Evolutionary conservation across 2,329 filamentous ascomycete species (phyloP).

Genomic region (Calonectria montana): DNA sequence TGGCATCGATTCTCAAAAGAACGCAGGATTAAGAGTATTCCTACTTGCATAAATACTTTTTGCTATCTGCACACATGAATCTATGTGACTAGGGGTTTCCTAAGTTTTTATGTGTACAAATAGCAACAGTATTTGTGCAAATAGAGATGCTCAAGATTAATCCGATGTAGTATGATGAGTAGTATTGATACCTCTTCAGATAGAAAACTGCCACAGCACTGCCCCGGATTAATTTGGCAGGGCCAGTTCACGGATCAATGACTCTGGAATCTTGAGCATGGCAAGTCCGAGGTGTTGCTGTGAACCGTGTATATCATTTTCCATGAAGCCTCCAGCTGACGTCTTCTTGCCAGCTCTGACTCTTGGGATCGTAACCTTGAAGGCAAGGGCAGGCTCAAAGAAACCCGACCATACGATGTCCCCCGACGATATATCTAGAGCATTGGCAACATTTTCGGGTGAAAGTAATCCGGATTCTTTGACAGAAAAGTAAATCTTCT

Average conservation of each 20-base stretch:
- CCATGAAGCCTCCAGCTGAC: constrained; percentile 36
- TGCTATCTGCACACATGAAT: too few species aligned
- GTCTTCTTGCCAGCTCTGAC: constrained; percentile 25
- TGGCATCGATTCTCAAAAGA: not conserved
- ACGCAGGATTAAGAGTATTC: too few species aligned
- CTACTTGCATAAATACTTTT: too few species aligned
- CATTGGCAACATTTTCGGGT: constrained; percentile 10
- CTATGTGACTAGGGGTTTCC: too few species aligned
- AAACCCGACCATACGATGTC: constrained; percentile 53
- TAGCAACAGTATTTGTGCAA: too few species aligned
- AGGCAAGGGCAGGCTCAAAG: constrained; percentile 59
- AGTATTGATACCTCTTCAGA: too few species aligned
- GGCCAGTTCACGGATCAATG: too few species aligned
- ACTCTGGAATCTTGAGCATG: constrained; percentile 15
- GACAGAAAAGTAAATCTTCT: constrained; percentile 43
- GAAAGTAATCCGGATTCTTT: constrained; percentile 28
- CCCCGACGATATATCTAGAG: constrained; percentile 38
- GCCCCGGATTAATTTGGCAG: too few species aligned
- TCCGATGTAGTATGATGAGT: too few species aligned
- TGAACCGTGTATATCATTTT: constrained; percentile 37
- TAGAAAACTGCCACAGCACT: too few species aligned
- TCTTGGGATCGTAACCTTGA: constrained; percentile 48
- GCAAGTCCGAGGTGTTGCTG: constrained; percentile 36
- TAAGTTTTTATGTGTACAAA: too few species aligned
- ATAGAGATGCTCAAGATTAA: too few species aligned